Conservation (phyloP, 2,329 filamentous ascomycete genomes). For the Ophiostoma angusticollis region DNA sequence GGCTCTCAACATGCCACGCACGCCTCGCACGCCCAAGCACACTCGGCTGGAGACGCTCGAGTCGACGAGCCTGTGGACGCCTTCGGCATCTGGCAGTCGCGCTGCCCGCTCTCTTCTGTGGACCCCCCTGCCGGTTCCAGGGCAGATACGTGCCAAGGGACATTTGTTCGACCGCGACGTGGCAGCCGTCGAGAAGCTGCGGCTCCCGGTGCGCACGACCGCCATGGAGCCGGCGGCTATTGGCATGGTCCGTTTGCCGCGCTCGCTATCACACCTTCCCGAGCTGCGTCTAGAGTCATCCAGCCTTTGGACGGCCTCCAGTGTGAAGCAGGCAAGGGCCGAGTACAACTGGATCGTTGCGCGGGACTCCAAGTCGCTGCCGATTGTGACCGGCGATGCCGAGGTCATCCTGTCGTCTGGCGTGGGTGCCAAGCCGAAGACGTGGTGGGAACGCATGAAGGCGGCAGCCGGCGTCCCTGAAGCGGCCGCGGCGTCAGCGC, state of each 20-base stretch:
- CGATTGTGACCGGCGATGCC: conserved; percentile 1
- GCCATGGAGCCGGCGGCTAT: conserved; percentile 18
- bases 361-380: background rate
- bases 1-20: conserved; percentile 6
- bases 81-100: background rate
- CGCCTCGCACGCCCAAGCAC: background rate
- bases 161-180: conserved; percentile 10
- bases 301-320: conserved; percentile 16
- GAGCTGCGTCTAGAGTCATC: conserved; percentile 18
- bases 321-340: background rate
- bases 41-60: conserved; percentile 3
- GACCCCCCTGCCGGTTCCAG: conserved; percentile 5
- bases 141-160: conserved; percentile 1
- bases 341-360: conserved; percentile 20
- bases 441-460: conserved; percentile 14
- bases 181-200: conserved; percentile 6
- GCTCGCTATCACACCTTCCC: conserved; percentile 15
- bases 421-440: conserved; percentile 10
- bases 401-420: conserved; percentile 8
- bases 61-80: conserved; percentile 7
- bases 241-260: conserved; percentile 18
- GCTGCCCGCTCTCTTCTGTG: conserved; percentile 6
- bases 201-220: conserved; percentile 12
- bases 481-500: background rate
- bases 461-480: conserved; percentile 1